Percentiles rank a stretch among this genome's conserved stretches.
phyloP scores from a whole-genome alignment of 148 eudicot genomes.

The Rhododendron vialii region DNA sequence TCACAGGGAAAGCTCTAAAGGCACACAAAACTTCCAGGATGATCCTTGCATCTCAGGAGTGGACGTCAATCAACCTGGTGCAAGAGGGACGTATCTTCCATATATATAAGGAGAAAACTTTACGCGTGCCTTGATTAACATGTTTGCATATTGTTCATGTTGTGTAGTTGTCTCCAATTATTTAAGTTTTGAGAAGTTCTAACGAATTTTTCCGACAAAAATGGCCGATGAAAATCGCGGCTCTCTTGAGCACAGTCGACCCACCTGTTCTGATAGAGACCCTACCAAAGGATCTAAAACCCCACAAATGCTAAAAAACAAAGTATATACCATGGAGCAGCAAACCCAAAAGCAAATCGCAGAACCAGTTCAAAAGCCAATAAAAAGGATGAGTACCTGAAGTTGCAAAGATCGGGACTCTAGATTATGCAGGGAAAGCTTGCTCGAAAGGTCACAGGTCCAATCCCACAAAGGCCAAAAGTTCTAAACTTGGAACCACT shows the following conservation, averaged over 20 bases:
- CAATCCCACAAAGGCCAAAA: background rate
- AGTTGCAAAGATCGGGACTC: slow-evolving; percentile 45
- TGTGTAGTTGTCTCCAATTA: background rate
- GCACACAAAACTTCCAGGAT: background rate
- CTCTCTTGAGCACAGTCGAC: slow-evolving; percentile 45
- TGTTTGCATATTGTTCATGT: background rate
- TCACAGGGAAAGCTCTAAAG: too few relatives aligned
- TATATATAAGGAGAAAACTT: background rate
- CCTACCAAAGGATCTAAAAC: slow-evolving; percentile 33
- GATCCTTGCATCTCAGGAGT: background rate
- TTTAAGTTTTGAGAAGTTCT: background rate
- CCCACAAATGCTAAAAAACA: slow-evolving; percentile 29
- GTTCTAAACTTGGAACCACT: background rate
- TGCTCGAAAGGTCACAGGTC: background rate
- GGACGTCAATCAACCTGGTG: background rate
- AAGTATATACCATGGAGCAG: slow-evolving; percentile 8
- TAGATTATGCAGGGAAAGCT: slow-evolving; percentile 17
- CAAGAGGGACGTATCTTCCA: background rate
- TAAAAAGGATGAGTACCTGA: slow-evolving; percentile 26
- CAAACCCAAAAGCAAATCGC: slow-evolving; percentile 36
- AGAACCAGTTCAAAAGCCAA: slow-evolving; percentile 28
- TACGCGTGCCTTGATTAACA: background rate
- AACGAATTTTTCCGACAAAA: background rate
- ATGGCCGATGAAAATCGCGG: slow-evolving; percentile 32
- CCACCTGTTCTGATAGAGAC: slow-evolving; percentile 30